phyloP scores from a whole-genome alignment of 1,284 basidiomycete species.

The Ustilago vetiveriae region DNA sequence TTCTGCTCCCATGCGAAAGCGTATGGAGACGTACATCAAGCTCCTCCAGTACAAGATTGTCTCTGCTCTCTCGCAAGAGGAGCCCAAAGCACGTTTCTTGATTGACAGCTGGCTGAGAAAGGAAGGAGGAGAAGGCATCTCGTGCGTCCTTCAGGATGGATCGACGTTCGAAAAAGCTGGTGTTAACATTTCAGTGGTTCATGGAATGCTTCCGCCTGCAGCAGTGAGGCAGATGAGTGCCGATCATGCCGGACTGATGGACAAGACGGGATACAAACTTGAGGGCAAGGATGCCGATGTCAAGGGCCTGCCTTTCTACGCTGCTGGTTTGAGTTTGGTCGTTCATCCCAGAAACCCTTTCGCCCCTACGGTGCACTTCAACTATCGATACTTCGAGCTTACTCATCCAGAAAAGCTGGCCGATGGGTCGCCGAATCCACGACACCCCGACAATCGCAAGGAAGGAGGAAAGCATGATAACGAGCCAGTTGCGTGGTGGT shows the following conservation, averaged over 20 bases:
- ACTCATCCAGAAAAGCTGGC: conserved; percentile 62
- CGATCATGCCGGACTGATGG: conserved; percentile 76
- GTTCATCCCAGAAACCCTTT: conserved; percentile 90
- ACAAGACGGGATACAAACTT: conserved; percentile 59
- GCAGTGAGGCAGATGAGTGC: conserved; percentile 94
- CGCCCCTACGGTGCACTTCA: conserved; percentile 84
- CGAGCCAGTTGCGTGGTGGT: conserved; percentile 87
- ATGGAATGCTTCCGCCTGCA: conserved; percentile 84
- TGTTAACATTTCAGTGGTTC: conserved; percentile 92
- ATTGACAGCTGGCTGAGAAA: conserved; percentile 86
- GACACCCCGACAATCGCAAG: conserved; percentile 47
- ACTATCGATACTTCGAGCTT: conserved; percentile 95
- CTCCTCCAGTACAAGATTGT: conserved; percentile 86
- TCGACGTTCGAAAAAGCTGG: conserved; percentile 91
- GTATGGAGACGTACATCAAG: conserved; percentile 82
- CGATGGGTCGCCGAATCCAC: conserved; percentile 63
- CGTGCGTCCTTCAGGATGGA: conserved; percentile 83
- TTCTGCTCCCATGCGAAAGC: conserved; percentile 71
- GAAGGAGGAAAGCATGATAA: conserved; percentile 33
- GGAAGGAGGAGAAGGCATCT: conserved; percentile 85
- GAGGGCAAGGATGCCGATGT: conserved; percentile 71
- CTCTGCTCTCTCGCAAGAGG: conserved; percentile 79
- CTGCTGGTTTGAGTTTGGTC: conserved; percentile 88
- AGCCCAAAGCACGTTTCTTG: conserved; percentile 75
- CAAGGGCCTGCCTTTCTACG: conserved; percentile 85